These are phyloP conservation scores for Phalaenopsis equestris DNA, from an alignment of 106 monocot species.

Conservation along the genomic window DNA sequence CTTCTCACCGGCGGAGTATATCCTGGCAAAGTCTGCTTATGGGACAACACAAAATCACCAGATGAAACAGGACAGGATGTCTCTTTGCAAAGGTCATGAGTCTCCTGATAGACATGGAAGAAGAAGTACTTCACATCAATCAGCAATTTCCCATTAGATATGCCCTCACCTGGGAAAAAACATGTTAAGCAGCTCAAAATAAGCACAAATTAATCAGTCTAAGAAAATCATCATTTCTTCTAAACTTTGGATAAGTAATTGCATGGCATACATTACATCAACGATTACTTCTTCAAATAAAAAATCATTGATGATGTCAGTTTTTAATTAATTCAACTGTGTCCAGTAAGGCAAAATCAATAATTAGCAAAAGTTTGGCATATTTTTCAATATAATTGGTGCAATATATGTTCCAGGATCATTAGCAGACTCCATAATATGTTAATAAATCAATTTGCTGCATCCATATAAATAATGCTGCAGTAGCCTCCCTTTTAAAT, in stretches of 20 bases:
- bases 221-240: background rate
- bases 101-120: conserved; percentile 42
- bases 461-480: background rate
- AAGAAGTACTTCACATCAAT: conserved; percentile 48
- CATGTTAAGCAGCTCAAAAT: background rate
- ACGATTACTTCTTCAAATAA: background rate
- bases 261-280: background rate
- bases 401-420: background rate
- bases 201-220: background rate
- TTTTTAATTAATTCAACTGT: background rate
- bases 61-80: conserved; percentile 40
- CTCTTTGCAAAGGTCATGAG: conserved; percentile 42
- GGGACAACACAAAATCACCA: conserved; percentile 46
- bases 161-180: conserved; percentile 20
- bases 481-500: background rate
- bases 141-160: conserved; percentile 37
- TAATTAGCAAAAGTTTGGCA: background rate
- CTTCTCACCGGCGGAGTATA: conserved; percentile 49
- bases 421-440: background rate
- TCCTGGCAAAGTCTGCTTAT: conserved; percentile 34
- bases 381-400: background rate
- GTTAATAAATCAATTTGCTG: background rate
- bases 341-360: background rate
- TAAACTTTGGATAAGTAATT: background rate
- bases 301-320: background rate